These are phyloP conservation scores for Lizanozyma gosingica DNA, from an alignment of 1,139 yeast genomes.

Conservation along the genomic window DNA sequence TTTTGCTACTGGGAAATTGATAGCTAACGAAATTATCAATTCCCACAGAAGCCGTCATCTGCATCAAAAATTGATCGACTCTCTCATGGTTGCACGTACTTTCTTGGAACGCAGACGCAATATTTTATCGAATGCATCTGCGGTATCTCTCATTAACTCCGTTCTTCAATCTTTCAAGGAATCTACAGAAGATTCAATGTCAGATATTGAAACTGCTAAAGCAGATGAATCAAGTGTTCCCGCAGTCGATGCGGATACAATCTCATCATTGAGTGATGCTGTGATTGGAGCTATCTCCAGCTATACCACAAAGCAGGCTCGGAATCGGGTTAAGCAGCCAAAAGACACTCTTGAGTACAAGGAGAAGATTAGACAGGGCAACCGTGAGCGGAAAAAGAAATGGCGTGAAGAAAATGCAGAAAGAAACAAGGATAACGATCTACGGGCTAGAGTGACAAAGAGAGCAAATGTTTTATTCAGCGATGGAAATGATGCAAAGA, in stretches of 20 bases:
- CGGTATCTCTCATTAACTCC: conserved; percentile 18
- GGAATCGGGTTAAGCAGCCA: conserved; percentile 16
- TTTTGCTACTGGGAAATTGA: neutral
- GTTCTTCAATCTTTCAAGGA: conserved; percentile 16
- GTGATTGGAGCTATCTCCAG: conserved; percentile 23
- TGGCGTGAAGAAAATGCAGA: conserved; percentile 85
- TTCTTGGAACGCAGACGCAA: conserved; percentile 12
- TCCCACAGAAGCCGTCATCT: conserved; percentile 2
- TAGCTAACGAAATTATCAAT: neutral
- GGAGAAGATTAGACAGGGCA: conserved; percentile 59
- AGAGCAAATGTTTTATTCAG: conserved; percentile 59
- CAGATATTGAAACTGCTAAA: neutral
- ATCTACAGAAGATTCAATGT: conserved; percentile 1
- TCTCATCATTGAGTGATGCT: conserved; percentile 22
- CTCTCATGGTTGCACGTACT: conserved; percentile 21
- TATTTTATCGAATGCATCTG: conserved; percentile 15
- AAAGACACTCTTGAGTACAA: conserved; percentile 30
- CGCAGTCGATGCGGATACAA: conserved; percentile 10
- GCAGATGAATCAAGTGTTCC: conserved; percentile 2
- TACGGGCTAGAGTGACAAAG: conserved; percentile 66
- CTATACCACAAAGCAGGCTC: conserved; percentile 12
- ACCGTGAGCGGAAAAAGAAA: conserved; percentile 77
- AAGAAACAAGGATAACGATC: conserved; percentile 80
- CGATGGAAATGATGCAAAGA: conserved; percentile 43
- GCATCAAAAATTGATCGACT: conserved; percentile 12